Evolutionary conservation across 345 rosid species (phyloP).

Genomic region (Pugionium cornutum): DNA sequence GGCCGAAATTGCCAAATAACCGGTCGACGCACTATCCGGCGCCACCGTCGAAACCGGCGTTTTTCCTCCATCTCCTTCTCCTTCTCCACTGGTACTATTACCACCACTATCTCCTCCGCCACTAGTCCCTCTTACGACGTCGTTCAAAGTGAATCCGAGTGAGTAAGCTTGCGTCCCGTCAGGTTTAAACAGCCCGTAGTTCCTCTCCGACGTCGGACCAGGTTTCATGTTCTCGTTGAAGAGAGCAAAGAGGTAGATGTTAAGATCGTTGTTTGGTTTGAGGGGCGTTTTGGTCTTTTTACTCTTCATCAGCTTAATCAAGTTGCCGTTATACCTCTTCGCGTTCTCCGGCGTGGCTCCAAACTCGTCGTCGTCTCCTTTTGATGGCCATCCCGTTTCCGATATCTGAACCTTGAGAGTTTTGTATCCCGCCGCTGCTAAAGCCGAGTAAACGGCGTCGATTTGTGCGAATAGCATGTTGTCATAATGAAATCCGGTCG

Average conservation of each 20-base stretch:
- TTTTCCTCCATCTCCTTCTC: constrained; percentile 5
- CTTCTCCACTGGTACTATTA: background rate
- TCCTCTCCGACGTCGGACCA: no score
- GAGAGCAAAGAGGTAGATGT: constrained; percentile 73
- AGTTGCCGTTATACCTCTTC: constrained; percentile 75
- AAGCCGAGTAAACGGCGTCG: constrained; percentile 77
- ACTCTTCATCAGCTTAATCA: constrained; percentile 56
- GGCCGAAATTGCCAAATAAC: constrained; percentile 54
- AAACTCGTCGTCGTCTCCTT: constrained; percentile 75
- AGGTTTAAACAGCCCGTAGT: constrained; percentile 60
- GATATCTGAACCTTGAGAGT: constrained; percentile 67
- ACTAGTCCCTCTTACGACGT: constrained; percentile 39
- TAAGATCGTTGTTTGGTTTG: constrained; percentile 60
- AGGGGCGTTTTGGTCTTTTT: constrained; percentile 77
- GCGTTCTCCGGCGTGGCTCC: constrained; percentile 88
- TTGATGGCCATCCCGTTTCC: constrained; percentile 99
- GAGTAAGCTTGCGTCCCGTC: constrained; percentile 77
- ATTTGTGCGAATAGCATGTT: constrained; percentile 43
- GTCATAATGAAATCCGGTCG: constrained; percentile 64
- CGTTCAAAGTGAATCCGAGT: constrained; percentile 41
- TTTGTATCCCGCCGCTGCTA: constrained; percentile 63
- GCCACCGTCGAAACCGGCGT: constrained; percentile 31
- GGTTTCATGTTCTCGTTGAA: constrained; percentile 78
- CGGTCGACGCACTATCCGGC: constrained; percentile 42
- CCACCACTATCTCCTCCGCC: background rate